Base-by-base conservation (phyloP, 1,284 basidiomycete genomes). In the Ceratobasidium papillatum region DNA sequence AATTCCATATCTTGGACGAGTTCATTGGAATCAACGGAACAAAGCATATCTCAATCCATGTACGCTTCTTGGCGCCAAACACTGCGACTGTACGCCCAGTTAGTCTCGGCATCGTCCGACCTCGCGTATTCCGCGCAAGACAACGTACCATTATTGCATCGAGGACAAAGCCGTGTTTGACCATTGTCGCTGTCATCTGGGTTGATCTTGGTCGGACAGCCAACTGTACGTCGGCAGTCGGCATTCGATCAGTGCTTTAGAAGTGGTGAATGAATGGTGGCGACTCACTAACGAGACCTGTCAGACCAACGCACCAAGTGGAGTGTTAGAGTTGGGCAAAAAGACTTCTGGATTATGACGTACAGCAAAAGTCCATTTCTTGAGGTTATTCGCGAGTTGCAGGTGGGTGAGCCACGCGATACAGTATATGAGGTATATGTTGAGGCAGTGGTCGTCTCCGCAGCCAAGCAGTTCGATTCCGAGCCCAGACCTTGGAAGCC, bases 11-110 rank as follows among this genome's bases (percentile, higher is more conserved):
- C 3, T 61, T 22, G 11, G 69, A 72, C 34, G 69, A 72, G 14
- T 43, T 62, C 69, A 72, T 72, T 11, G 69, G 69, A 25, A 72
- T 25, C 7, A 72, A 32, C 7, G 69, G 69, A 2, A 72, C 58
- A 32, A 72, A 72, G 41, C 69, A 72, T 25, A 72, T 72, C 69
- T 72, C 69, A 22, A 72, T 41, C 69, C 69, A 72, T n/a, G 69
- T 72, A 3, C 58, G 56, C 45, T 72, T 72, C 36, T 72, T 72
- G 45, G 69, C 69, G 12, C 56, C 56, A 38, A 72, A 61, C 12
- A 72, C 69, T 19, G 69, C 56, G 45, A 72, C 69, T 72, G 38
- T 2, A 22, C 30, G 30, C 32, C 17, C 30, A 49, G 54, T 47
- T 25, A 62, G 41, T 30, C 27, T 71, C 56, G 43, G 41, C 30